phyloP scores from a whole-genome alignment of 768 basidiomycete species.

The Trametes elegans region DNA sequence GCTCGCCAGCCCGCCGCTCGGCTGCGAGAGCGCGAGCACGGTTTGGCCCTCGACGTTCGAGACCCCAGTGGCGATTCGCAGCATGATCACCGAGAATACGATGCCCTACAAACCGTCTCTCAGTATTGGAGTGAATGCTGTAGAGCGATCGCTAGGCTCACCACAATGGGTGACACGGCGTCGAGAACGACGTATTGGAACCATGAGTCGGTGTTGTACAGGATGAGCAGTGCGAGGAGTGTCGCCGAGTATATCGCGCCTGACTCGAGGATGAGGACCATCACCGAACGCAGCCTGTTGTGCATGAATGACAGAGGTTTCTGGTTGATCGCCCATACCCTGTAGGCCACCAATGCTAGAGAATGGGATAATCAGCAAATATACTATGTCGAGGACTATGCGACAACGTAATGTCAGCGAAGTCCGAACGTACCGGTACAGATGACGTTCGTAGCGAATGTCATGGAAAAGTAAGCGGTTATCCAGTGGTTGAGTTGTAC shows the following conservation, averaged over 20 bases:
- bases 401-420: not conserved
- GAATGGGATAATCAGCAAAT: not conserved
- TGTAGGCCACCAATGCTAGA: conserved; percentile 32
- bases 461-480: conserved; percentile 38
- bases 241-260: conserved; percentile 38
- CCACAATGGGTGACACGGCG: conserved; percentile 26
- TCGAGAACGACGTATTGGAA: conserved; percentile 39
- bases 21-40: not conserved
- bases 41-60: conserved; percentile 17
- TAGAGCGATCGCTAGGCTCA: not conserved
- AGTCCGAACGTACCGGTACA: conserved; percentile 33
- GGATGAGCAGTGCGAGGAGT: conserved; percentile 33
- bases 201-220: conserved; percentile 35
- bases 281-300: conserved; percentile 31
- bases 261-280: conserved; percentile 39
- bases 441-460: conserved; percentile 37
- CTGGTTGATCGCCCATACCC: conserved; percentile 36
- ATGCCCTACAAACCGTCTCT: conserved; percentile 23
- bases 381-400: not conserved
- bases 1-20: not conserved
- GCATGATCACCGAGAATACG: conserved; percentile 41
- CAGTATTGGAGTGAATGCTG: not conserved
- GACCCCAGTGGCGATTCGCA: conserved; percentile 37
- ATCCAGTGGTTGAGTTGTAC: conserved; percentile 37
- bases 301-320: conserved; percentile 23